Evolutionary conservation across 352 stramenopile species (phyloP).

Genomic region (Globisporangium irregulare): DNA sequence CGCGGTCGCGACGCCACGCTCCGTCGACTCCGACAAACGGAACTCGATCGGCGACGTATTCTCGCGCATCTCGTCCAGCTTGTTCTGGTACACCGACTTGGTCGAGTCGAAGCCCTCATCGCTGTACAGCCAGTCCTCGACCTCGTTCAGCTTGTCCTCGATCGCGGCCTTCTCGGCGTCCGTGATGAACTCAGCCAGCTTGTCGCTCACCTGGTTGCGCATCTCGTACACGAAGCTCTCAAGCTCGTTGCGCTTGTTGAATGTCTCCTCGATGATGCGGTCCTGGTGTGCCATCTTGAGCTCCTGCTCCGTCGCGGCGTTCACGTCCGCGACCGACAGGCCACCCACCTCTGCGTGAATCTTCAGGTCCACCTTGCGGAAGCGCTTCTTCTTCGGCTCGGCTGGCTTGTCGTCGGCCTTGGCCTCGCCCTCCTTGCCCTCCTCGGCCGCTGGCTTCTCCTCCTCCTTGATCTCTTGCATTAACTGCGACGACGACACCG

Average conservation of each 20-base stretch:
- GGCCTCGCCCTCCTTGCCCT: conserved; percentile 56
- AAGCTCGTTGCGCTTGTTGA: conserved; percentile 99
- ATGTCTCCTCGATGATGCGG: conserved; percentile 95
- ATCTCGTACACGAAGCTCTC: conserved; percentile 99
- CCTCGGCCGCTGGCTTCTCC: conserved; percentile 57
- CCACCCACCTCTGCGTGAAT: conserved; percentile 62
- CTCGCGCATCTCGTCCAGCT: conserved; percentile 94
- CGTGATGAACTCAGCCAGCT: conserved; percentile 85
- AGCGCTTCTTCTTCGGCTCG: conserved; percentile 94
- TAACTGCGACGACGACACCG: conserved; percentile 94
- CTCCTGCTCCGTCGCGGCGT: conserved; percentile 85
- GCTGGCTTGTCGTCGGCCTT: conserved; percentile 75
- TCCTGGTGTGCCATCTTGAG: conserved; percentile 96
- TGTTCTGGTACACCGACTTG: conserved; percentile 96
- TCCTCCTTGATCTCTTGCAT: conserved; percentile 96
- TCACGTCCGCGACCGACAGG: conserved; percentile 56
- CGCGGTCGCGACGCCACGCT: conserved; percentile 85
- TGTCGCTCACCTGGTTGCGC: conserved; percentile 93
- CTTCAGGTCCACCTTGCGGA: conserved; percentile 87
- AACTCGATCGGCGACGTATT: conserved; percentile 93
- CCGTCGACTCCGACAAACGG: conserved; percentile 88
- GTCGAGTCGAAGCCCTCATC: conserved; percentile 98
- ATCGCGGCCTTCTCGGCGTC: conserved; percentile 88
- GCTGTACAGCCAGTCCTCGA: conserved; percentile 99
- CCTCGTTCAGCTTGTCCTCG: conserved; percentile 85